Evolutionary conservation across 148 eudicot genomes (phyloP), one percentile per base, ranked within the genome.

Genomic region (Diospyros kaki): DNA sequence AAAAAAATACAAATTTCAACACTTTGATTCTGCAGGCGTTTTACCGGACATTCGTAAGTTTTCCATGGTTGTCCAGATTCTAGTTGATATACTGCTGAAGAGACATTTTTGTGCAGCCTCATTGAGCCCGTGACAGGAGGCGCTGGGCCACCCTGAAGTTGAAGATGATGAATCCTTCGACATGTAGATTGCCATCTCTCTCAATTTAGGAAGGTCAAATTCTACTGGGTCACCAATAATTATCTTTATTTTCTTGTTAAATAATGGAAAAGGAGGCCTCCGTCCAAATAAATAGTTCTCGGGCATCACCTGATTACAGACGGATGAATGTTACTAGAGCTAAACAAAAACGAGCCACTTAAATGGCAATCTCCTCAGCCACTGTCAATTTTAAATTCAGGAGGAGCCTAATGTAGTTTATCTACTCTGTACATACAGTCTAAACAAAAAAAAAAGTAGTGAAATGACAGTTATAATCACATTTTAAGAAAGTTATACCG

Each of bases 161-260:
- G 83, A 77, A 82, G 80, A 80, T 68, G 83, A 75, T 62, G 65
- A 66, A 75, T 83, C 71, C 45, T 82, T 83, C 44, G 94, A 87
- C 68, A 76, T 69, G 42, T 81, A 75, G 9, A 83, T 2, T 7
- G 98, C 93, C 10, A 14, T 76, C 80, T 85, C 85, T 71, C 80
- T 88, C 84, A 95, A 53, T 73, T 83, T 84, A 11, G 89, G 91
- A 75, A 95, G 84, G 77, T 95, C 88, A 60, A 92, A 87, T 78
- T 87, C 89, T 3, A 95, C 82, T 40, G 98, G 98, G 72, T 95
- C 91, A 3, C 98, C 98, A 59, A 95, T 72, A 43, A 83, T 71
- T 8, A 95, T 92, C 62, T 83, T 81, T 59, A 95, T 84, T 15
- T 81, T 84, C 84, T 82, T 92, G 74, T 87, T 89, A 55, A 83